A percentile compares a stretch with the other conserved stretches of the same genome.
Conservation (phyloP, 75 land plant species). For the Cunninghamia lanceolata region DNA sequence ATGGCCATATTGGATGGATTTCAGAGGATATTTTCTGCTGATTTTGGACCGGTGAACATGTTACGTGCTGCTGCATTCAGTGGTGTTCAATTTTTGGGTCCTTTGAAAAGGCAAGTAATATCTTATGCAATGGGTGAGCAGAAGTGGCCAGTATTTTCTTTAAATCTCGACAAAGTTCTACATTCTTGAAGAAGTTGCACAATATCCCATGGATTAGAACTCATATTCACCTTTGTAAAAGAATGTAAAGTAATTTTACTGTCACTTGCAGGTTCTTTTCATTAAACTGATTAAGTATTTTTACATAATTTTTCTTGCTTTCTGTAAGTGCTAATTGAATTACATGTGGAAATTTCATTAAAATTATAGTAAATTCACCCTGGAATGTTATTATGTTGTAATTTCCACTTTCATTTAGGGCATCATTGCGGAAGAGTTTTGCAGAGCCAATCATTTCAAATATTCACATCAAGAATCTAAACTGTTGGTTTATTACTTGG, state of each 20-base stretch:
- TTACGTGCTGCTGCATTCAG: constrained; percentile 90
- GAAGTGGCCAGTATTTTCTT: constrained; percentile 46
- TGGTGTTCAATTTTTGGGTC: constrained; percentile 77
- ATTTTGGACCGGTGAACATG: constrained; percentile 79
- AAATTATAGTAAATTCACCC: neutral
- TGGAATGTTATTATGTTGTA: neutral
- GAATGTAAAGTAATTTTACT: neutral
- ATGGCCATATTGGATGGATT: constrained; percentile 95
- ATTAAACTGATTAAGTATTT: neutral
- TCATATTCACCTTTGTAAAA: neutral
- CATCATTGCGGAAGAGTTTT: neutral
- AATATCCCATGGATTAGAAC: neutral
- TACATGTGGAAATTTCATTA: neutral
- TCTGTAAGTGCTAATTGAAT: neutral
- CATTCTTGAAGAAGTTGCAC: neutral
- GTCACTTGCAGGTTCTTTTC: neutral
- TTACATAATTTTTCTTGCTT: neutral
- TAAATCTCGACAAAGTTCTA: neutral
- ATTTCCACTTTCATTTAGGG: neutral
- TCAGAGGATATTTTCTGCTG: constrained; percentile 83
- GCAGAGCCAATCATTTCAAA: neutral
- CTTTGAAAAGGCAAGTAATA: constrained; percentile 77
- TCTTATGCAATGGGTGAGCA: constrained; percentile 83
- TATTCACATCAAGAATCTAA: neutral
- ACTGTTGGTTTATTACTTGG: neutral